Evolutionary conservation across 208 protist species (phyloP), one percentile per base, ranked within the genome.

Genomic region (Crithidia acanthocephali): DNA sequence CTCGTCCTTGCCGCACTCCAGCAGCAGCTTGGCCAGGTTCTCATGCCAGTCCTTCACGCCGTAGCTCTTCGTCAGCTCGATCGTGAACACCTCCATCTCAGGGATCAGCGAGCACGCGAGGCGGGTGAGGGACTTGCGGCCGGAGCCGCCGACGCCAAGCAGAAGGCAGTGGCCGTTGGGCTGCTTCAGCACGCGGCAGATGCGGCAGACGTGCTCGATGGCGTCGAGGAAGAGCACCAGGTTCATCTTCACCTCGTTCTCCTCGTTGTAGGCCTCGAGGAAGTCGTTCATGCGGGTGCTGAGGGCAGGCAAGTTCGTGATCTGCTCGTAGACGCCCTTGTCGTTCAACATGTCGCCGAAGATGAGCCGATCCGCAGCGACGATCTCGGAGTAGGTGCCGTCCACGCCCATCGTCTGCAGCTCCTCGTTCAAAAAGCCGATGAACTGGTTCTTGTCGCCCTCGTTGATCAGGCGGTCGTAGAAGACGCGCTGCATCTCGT

Each of bases 41-140:
- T 99, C 98, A 40, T 91, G 90, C 97, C 98, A 99, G 68, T 99
- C 98, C 64, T 92, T 94, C 40, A 98, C 74, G 37, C 96, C 96
- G 83, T 99, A 99, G 76, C 80, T 95, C 81, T 98, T 99, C 9
- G 93, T 97, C 60, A 99, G 94, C 84, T 99, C 95, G 68, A 99
- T 92, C 52, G 97, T 97, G 79, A 98, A 98, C 25, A 98, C 72
- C 45, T 99, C 88, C 88, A 95, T 87, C 32, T 95, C 96, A 6
- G 97, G 87, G 42, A 94, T 90, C 28, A 99, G 94, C 72, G 91
- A 92, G 69, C 97, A 96, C 18, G 98, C 97, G 8, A 99, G 84
- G 6, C 97, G 88, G 9, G 98, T 96, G 18, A 99, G 81, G 0
- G 90, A 98, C 81, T 99, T 98, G 27, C 98, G 82, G 16, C 98